Evolutionary conservation across 1,284 basidiomycete genomes (phyloP).

Genomic region (Cutaneotrichosporon daszewskae): DNA sequence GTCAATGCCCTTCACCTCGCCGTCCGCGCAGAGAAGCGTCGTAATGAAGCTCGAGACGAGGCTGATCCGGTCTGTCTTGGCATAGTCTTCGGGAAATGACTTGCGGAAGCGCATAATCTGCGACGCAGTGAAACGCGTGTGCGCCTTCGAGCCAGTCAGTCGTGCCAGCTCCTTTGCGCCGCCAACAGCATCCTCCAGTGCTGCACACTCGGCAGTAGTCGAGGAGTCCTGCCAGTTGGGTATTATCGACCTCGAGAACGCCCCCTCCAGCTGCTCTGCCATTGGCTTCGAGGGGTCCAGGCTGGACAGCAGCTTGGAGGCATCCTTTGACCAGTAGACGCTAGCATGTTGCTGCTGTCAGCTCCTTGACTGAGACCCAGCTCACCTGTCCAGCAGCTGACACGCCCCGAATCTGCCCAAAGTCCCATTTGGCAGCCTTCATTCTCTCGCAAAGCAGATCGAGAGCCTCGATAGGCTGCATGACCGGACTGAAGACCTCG

Average conservation of each 20-base stretch:
- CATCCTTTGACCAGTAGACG: conserved; percentile 70
- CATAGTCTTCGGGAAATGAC: conserved; percentile 59
- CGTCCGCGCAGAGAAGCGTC: conserved; percentile 60
- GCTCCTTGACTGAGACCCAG: background rate
- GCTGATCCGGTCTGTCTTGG: conserved; percentile 63
- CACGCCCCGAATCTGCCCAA: conserved; percentile 28
- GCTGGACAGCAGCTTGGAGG: conserved; percentile 54
- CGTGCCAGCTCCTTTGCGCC: conserved; percentile 66
- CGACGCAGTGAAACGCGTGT: conserved; percentile 80
- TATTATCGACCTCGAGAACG: conserved; percentile 65
- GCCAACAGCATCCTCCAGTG: conserved; percentile 60
- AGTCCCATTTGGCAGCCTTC: conserved; percentile 52
- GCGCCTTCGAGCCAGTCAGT: conserved; percentile 74
- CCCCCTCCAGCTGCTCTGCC: conserved; percentile 47
- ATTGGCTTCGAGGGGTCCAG: conserved; percentile 57
- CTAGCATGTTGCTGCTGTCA: conserved; percentile 75
- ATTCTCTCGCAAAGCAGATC: conserved; percentile 71
- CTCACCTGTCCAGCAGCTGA: conserved; percentile 41
- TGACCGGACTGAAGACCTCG: conserved; percentile 68
- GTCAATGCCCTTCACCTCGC: conserved; percentile 47
- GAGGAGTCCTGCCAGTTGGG: conserved; percentile 94
- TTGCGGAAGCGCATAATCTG: conserved; percentile 73
- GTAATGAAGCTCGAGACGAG: conserved; percentile 79
- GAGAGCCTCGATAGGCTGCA: conserved; percentile 77
- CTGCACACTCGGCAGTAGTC: conserved; percentile 66